Conservation (phyloP, 805 yeast species). For the Dipodascus geniculatus region DNA sequence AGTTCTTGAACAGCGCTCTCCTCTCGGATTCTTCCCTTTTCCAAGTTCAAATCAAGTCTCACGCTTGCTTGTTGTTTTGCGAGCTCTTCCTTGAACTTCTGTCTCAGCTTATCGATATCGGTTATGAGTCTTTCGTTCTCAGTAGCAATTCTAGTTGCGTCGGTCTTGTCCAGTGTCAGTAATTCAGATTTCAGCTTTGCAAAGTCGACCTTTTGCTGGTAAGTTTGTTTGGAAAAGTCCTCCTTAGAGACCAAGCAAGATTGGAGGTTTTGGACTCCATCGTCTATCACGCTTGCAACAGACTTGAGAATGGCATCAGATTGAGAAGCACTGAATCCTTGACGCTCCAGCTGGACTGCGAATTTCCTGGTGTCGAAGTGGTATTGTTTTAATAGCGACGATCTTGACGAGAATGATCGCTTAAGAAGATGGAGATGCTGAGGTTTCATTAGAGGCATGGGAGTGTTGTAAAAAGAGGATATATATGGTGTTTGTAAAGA, state of each 20-base stretch:
- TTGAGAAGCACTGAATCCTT: constrained; percentile 67
- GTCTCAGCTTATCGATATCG: constrained; percentile 78
- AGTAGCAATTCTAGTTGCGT: constrained; percentile 66
- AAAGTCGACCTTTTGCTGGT: constrained; percentile 94
- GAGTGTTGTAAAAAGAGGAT: background rate
- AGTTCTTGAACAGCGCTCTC: constrained; percentile 87
- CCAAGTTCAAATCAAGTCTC: constrained; percentile 78
- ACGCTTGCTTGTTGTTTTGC: constrained; percentile 85
- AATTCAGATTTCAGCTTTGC: constrained; percentile 89
- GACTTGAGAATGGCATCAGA: constrained; percentile 69
- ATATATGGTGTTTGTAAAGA: background rate
- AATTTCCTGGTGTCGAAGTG: constrained; percentile 71
- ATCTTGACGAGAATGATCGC: background rate
- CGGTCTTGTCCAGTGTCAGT: constrained; percentile 77
- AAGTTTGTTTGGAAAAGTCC: constrained; percentile 68
- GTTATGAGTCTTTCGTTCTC: constrained; percentile 79
- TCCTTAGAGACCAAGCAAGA: constrained; percentile 78
- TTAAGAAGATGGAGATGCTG: background rate
- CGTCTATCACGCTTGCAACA: constrained; percentile 63
- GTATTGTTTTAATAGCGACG: constrained; percentile 9
- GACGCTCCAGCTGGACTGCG: constrained; percentile 49
- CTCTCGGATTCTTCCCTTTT: constrained; percentile 91
- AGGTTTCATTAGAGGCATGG: background rate
- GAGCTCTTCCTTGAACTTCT: constrained; percentile 79
- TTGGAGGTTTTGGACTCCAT: constrained; percentile 66